These are phyloP conservation scores for Tarenaya hassleriana DNA, from an alignment of 345 rosid genomes.

Conservation along the genomic window DNA sequence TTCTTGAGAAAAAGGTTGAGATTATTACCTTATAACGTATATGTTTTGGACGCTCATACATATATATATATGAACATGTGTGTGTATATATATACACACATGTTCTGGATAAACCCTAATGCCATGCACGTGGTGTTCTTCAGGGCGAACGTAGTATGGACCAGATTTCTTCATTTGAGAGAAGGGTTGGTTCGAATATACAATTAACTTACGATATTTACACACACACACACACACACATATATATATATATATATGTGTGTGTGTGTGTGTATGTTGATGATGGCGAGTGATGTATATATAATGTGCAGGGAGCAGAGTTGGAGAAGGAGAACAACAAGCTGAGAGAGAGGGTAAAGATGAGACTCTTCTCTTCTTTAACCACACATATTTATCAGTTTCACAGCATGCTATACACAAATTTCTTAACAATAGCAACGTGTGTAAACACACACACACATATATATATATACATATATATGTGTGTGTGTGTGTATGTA, in stretches of 20 bases:
- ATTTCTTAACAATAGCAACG: too few relatives aligned
- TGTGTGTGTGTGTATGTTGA: not conserved
- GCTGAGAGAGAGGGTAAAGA: constrained; percentile 46
- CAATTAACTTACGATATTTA: not conserved
- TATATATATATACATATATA: too few relatives aligned
- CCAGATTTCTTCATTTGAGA: constrained; percentile 59
- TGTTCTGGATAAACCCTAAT: too few relatives aligned
- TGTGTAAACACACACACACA: too few relatives aligned
- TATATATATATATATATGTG: too few relatives aligned
- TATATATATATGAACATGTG: too few relatives aligned
- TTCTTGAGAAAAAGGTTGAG: constrained; percentile 65
- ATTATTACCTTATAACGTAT: too few relatives aligned
- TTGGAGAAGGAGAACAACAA: constrained; percentile 76
- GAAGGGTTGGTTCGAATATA: constrained; percentile 40
- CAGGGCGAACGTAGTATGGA: constrained; percentile 72
- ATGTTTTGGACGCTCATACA: not conserved
- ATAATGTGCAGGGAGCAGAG: constrained; percentile 43
- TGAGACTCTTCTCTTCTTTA: not conserved
- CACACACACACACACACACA: too few relatives aligned
- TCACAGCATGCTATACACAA: not conserved
- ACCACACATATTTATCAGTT: not conserved
- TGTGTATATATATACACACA: not conserved
- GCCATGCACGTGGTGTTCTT: not conserved
- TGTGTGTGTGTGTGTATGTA: not conserved
- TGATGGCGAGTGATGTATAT: not conserved